A percentile compares a stretch with the other conserved stretches of the same genome.
Conservation (phyloP, 1,284 basidiomycete species). For the Trichosporon asahii region DNA sequence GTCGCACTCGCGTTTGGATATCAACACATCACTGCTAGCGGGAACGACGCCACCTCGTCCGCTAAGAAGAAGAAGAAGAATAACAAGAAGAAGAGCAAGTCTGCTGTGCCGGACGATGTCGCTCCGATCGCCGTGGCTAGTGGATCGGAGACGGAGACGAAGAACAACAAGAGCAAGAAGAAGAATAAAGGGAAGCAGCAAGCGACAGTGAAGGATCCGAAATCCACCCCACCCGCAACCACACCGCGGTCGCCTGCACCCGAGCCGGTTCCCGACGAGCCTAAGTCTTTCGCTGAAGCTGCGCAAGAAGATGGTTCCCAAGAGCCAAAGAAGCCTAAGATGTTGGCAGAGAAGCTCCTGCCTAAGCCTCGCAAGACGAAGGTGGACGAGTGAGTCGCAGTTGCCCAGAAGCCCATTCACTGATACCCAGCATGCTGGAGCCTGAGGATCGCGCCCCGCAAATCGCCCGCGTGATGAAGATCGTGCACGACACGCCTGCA, state of each 20-base stretch:
- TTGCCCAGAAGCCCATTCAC: not conserved
- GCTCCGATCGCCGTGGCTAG: not conserved
- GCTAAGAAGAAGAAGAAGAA: slow-evolving; percentile 38
- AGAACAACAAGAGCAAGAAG: slow-evolving; percentile 13
- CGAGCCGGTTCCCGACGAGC: not conserved
- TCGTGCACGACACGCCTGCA: slow-evolving; percentile 18
- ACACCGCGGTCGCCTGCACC: not conserved
- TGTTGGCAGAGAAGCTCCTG: slow-evolving; percentile 44
- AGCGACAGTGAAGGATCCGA: not conserved
- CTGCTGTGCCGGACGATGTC: not conserved
- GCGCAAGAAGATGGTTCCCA: not conserved
- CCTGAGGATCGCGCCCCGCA: slow-evolving; percentile 41
- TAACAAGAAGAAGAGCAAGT: slow-evolving; percentile 38
- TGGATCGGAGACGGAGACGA: slow-evolving; percentile 12
- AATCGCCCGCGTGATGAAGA: slow-evolving; percentile 46
- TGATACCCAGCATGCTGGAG: slow-evolving; percentile 43
- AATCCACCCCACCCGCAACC: not conserved
- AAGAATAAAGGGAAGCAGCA: slow-evolving; percentile 15
- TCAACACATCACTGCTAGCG: slow-evolving; percentile 31
- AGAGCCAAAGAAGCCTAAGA: slow-evolving; percentile 33
- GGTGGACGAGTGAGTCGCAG: slow-evolving; percentile 46
- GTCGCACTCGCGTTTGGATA: slow-evolving; percentile 40
- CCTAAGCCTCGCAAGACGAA: slow-evolving; percentile 45
- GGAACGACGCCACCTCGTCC: slow-evolving; percentile 1
- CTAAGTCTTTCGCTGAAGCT: not conserved